Evolutionary conservation across 257 asterid species (phyloP).

Genomic region (Solanum bulbocastanum): DNA sequence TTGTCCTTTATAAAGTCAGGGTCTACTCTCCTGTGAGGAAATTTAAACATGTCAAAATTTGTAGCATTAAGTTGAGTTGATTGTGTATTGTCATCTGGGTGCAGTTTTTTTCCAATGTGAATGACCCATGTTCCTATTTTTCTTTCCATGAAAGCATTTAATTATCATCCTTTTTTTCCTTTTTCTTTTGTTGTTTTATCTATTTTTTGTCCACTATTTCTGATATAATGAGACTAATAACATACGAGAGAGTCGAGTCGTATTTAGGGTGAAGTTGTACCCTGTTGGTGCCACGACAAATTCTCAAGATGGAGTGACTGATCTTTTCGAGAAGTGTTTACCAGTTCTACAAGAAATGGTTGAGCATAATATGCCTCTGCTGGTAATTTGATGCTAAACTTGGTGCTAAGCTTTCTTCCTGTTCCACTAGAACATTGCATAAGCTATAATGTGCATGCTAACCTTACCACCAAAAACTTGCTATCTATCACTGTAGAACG

Average conservation of each 20-base stretch:
- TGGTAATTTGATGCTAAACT: slow-evolving; percentile 35
- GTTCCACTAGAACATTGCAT: neutral
- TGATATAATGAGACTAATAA: neutral
- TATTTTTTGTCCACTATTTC: neutral
- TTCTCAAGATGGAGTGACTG: slow-evolving; percentile 99
- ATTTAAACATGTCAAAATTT: neutral
- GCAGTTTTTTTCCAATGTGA: neutral
- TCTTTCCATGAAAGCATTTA: neutral
- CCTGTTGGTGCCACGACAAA: slow-evolving; percentile 99
- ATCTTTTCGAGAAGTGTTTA: slow-evolving; percentile 77
- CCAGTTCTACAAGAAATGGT: slow-evolving; percentile 95
- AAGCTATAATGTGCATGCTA: neutral
- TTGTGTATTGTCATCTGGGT: neutral
- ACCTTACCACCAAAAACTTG: neutral
- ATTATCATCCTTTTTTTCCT: neutral
- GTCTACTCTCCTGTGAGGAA: neutral
- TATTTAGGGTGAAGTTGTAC: slow-evolving; percentile 82
- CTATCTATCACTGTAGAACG: neutral
- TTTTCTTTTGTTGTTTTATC: neutral
- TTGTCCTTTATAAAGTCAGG: neutral
- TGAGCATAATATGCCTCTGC: slow-evolving; percentile 74
- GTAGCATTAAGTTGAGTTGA: neutral
- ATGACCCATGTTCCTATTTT: neutral
- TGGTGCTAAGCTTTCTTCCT: neutral
- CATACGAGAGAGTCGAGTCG: slow-evolving; percentile 68